Base-by-base conservation (phyloP, 2,329 filamentous ascomycete genomes). In the Cryphonectria naterciae region DNA sequence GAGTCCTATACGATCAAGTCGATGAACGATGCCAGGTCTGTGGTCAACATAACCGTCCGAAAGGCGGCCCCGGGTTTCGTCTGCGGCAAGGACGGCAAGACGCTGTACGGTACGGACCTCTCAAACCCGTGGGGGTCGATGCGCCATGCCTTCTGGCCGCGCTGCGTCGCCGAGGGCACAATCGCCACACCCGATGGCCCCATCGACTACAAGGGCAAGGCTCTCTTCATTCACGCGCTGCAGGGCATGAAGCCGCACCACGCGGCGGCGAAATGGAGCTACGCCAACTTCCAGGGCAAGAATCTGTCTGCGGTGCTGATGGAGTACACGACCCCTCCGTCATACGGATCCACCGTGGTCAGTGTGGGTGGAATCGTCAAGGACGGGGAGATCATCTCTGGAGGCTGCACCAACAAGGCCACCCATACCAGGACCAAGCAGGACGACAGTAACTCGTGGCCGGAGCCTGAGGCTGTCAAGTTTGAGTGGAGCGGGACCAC, bases 231-330 rank as follows among this genome's bases (percentile, higher is more conserved):
- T 75, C 92, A 96, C 80, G 95, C 94, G 56, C 84, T 98, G 66
- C 96, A 98, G 84, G 96, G 95, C 80, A 98, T 98, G 95, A 99
- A 99, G 87, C 96, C 96, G 56, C 96, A 99, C 81, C 97, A 99
- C 80, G 93, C 94, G 72, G 95, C 95, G 73, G 90, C 93, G 41
- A 90, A 88, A 74, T 99, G 96, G 96, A 97, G 96, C 83, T 99
- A 98, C 84, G 87, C 89, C 81, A 89, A 95, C 83, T 97, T 97
- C 85, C 95, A 98, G 80, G 91, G 93, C 19, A 92, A 94, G 32
- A 93, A 86, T 28, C 92, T 94, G 83, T 96, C 95, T 39, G 95
- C 95, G 39, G 83, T 97, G 75, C 85, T 98, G 85, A 99, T 99
- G 96, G 93, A 98, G 81, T 99, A 91, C 81, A 97, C 90, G 52